Evolutionary conservation across 495 filamentous ascomycete genomes (phyloP).

Genomic region (Penicillium parvum): DNA sequence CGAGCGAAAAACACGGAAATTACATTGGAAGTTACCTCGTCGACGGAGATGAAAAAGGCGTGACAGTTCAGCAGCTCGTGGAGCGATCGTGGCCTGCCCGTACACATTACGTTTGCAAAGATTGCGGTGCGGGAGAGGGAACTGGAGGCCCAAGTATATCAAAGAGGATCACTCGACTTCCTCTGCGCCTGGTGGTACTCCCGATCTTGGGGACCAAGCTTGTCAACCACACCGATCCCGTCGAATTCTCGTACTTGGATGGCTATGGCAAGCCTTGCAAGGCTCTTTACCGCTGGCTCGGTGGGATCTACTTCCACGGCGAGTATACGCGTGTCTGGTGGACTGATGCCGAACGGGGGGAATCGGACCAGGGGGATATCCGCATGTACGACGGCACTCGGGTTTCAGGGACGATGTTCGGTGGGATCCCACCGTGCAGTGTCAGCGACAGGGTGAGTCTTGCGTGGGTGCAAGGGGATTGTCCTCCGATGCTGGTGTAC

Average conservation of each 20-base stretch:
- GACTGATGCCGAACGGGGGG: conserved; percentile 28
- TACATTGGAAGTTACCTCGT: neutral
- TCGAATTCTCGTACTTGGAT: conserved; percentile 23
- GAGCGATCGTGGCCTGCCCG: conserved; percentile 6
- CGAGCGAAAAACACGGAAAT: too few relatives aligned
- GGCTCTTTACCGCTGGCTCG: conserved; percentile 40
- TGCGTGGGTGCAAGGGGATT: conserved; percentile 15
- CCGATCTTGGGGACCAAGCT: conserved; percentile 4
- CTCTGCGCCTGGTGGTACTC: conserved; percentile 28
- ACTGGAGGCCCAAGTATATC: neutral
- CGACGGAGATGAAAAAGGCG: conserved; percentile 1
- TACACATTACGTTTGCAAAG: conserved; percentile 1
- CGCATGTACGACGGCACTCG: conserved; percentile 29
- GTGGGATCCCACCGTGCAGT: conserved; percentile 12
- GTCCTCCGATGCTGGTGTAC: conserved; percentile 31
- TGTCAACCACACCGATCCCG: conserved; percentile 29
- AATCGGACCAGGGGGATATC: conserved; percentile 12
- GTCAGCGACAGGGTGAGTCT: conserved; percentile 21
- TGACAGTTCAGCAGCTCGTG: conserved; percentile 14
- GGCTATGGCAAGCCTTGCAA: neutral
- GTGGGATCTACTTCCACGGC: conserved; percentile 33
- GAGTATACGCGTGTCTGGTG: conserved; percentile 31
- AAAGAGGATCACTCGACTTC: conserved; percentile 19
- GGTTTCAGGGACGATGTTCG: conserved; percentile 24
- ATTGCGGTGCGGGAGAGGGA: conserved; percentile 4